A percentile compares a stretch with the other conserved stretches of the same genome.
These are phyloP conservation scores for Pseudogymnoascus sp. DNA, from an alignment of 2,329 filamentous ascomycete genomes.

Conservation along the genomic window DNA sequence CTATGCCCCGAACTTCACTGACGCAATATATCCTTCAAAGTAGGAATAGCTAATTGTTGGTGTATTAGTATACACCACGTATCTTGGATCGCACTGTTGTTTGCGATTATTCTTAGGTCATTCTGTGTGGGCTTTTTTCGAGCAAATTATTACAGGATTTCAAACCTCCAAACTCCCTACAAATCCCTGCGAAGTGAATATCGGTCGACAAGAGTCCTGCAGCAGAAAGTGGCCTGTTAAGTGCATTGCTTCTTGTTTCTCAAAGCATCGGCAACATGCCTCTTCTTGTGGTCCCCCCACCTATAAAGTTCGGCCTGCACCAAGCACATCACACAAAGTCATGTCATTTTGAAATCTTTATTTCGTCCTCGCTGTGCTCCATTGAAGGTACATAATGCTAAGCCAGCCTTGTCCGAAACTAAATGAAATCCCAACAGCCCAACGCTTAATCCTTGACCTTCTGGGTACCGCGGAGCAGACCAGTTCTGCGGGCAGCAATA, in stretches of 20 bases:
- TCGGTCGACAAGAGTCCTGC: neutral
- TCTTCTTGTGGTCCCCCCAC: neutral
- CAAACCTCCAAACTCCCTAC: neutral
- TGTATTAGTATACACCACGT: too few species aligned
- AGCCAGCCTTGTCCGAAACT: slow-evolving; percentile 26
- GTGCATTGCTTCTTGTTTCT: neutral
- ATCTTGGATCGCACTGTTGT: neutral
- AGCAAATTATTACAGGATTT: too few species aligned
- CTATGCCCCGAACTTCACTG: neutral
- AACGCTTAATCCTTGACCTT: slow-evolving; percentile 87
- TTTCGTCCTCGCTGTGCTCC: slow-evolving; percentile 28
- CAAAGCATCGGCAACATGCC: neutral
- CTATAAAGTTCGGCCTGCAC: neutral
- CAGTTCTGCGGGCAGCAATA: slow-evolving; percentile 98
- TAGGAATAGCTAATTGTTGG: neutral
- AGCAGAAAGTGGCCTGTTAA: neutral
- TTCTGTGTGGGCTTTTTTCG: neutral
- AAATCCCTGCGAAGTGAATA: neutral
- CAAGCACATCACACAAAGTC: slow-evolving; percentile 2
- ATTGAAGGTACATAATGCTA: slow-evolving; percentile 28
- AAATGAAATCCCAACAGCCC: slow-evolving; percentile 25
- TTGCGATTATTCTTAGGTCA: neutral
- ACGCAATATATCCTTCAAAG: neutral
- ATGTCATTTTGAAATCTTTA: slow-evolving; percentile 16
- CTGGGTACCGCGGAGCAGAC: slow-evolving; percentile 99